Percentiles rank a stretch among this genome's conserved stretches.
Evolutionary conservation across 805 yeast genomes (phyloP).

Genomic region (Ogataea allantospora): DNA sequence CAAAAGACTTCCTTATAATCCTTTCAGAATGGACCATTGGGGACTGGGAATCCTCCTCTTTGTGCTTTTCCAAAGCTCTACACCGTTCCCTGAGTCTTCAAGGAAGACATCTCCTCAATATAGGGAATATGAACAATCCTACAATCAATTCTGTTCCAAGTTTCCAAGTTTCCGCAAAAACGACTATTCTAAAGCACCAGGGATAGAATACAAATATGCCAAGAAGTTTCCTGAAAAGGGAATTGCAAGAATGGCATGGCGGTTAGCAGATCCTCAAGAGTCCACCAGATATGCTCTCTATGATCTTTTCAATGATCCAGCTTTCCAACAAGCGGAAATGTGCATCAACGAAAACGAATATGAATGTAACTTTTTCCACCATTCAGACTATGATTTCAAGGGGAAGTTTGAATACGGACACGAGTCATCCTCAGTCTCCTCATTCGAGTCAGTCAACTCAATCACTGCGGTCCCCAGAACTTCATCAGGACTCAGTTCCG

Average conservation of each 20-base stretch:
- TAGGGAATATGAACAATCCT: conserved; percentile 51
- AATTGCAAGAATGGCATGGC: conserved; percentile 76
- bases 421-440: conserved; percentile 15
- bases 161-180: conserved; percentile 46
- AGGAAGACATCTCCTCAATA: conserved; percentile 40
- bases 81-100: conserved; percentile 60
- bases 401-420: conserved; percentile 25
- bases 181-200: conserved; percentile 57
- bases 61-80: conserved; percentile 54
- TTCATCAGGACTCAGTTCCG: conserved; percentile 12
- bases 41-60: conserved; percentile 70
- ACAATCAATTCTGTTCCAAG: conserved; percentile 37
- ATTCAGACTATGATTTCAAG: conserved; percentile 18
- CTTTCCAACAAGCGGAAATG: conserved; percentile 62
- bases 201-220: conserved; percentile 69
- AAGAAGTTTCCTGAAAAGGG: conserved; percentile 58
- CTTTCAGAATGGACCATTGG: conserved; percentile 75
- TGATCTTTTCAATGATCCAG: conserved; percentile 61
- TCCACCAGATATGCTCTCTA: conserved; percentile 56
- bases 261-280: conserved; percentile 65
- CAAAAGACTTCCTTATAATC: conserved; percentile 46
- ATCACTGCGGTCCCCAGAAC: conserved; percentile 2
- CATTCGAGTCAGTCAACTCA: conserved; percentile 6
- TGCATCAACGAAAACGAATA: conserved; percentile 51
- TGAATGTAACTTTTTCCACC: conserved; percentile 28